Evolutionary conservation across 169 alveolate species (phyloP), one percentile per base, ranked within the genome.

Genomic region (Cryptosporidium sp.): DNA sequence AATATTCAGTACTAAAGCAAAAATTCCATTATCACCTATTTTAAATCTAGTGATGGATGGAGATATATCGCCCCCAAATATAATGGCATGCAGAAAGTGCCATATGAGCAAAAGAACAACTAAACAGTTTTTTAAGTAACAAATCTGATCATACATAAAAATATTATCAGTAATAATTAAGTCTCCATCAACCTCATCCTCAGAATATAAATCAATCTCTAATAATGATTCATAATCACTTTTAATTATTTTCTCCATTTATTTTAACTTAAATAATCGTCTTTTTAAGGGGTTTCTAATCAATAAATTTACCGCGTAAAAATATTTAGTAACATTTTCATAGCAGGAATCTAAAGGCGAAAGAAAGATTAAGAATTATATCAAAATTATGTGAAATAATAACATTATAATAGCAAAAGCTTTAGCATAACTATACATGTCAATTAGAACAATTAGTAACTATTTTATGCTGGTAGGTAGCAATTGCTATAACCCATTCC

Each of bases 41-140:
- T 71, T 71, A 35, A 71, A 26, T 23, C 65, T 71, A 16, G 69
- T 44, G 5, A 71, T 51, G 29, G 65, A 33, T 71, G 85, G 85
- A 29, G 67, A 21, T 51, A 71, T 51, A 21, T 71, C 67, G 7
- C 85, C 85, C 10, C 69, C 67, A 23, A 51, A 51, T 29, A 35
- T 9, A 2, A 51, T 5, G 9, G 16, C n/a, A 12, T 71, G 85
- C 6, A 35, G 12, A 33, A 21, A 21, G 45, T 71, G 85, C 21
- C 39, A 71, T 23, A 71, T 31, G 33, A 71, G 21, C 65, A 71
- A 26, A 6, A 52, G n/a, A 9, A 51, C 16, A 71, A 51, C 8
- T 35, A 71, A 23, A 21, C 39, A 33, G 9, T 71, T 71, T n/a
- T 51, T 71, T 23, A 71, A 52, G 45, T 52, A 52, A 44, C 48